phyloP scores from a whole-genome alignment of 495 filamentous ascomycete species.

The Podospora tetraspora region DNA sequence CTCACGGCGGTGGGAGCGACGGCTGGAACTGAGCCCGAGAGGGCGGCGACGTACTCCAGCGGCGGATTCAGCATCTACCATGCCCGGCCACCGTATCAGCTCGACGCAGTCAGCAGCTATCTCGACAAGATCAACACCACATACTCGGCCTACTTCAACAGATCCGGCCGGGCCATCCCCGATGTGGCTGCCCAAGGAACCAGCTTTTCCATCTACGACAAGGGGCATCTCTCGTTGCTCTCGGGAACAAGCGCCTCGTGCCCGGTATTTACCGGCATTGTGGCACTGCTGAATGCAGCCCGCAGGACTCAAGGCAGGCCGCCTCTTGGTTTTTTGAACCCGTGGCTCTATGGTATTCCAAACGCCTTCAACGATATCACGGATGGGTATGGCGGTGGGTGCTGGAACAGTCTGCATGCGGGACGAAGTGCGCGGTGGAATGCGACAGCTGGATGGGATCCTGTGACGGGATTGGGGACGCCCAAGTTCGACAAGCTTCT shows the following conservation, averaged over 20 bases:
- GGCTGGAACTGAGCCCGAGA: constrained; percentile 53
- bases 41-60: constrained; percentile 46
- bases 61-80: constrained; percentile 68
- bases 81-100: constrained; percentile 56
- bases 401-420: constrained; percentile 41
- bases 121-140: constrained; percentile 19
- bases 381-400: constrained; percentile 55
- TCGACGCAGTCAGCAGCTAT: constrained; percentile 50
- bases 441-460: constrained; percentile 43
- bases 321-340: constrained; percentile 68
- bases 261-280: constrained; percentile 57
- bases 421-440: constrained; percentile 58
- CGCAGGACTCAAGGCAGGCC: constrained; percentile 50
- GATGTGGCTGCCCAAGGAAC: constrained; percentile 60
- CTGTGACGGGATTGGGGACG: constrained; percentile 43
- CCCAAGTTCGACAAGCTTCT: constrained; percentile 31
- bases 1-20: constrained; percentile 73
- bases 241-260: constrained; percentile 60
- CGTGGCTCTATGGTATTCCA: constrained; percentile 58
- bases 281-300: constrained; percentile 65
- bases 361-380: constrained; percentile 60
- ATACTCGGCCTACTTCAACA: constrained; percentile 41
- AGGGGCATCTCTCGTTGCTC: constrained; percentile 18
- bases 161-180: constrained; percentile 62
- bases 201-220: constrained; percentile 15